These are phyloP conservation scores for Hemisphaericaspora subhashii DNA, from an alignment of 1,139 yeast species.

Conservation along the genomic window DNA sequence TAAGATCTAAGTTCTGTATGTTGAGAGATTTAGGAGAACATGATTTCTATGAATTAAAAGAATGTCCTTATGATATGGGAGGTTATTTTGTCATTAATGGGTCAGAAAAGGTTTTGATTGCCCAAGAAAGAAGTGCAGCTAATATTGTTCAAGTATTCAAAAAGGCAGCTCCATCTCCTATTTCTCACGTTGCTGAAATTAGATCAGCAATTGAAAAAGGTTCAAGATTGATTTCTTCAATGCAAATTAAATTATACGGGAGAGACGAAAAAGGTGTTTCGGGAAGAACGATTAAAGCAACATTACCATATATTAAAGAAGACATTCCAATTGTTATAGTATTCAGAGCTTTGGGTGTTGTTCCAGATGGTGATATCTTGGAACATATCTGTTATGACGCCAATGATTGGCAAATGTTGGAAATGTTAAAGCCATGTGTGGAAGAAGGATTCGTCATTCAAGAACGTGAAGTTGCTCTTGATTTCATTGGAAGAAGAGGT, in stretches of 20 bases:
- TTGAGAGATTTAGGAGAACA: slow-evolving; percentile 90
- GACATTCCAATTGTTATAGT: slow-evolving; percentile 97
- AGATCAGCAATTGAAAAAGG: slow-evolving; percentile 97
- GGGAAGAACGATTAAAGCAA: slow-evolving; percentile 87
- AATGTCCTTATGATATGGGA: slow-evolving; percentile 99
- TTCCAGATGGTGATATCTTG: slow-evolving; percentile 97
- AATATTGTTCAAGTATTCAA: slow-evolving; percentile 97
- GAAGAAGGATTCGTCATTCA: slow-evolving; percentile 98
- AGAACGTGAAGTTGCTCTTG: slow-evolving; percentile 96
- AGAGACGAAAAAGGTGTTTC: slow-evolving; percentile 74
- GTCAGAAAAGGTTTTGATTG: slow-evolving; percentile 95
- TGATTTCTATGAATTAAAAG: slow-evolving; percentile 92
- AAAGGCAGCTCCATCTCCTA: slow-evolving; percentile 96
- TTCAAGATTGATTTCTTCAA: slow-evolving; percentile 86
- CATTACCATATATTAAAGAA: slow-evolving; percentile 92
- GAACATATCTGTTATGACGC: slow-evolving; percentile 98
- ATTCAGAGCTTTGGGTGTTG: slow-evolving; percentile 96
- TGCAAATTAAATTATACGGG: slow-evolving; percentile 91
- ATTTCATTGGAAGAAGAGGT: slow-evolving; percentile 98
- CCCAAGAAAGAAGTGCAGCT: slow-evolving; percentile 98
- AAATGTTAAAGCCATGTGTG: slow-evolving; percentile 97
- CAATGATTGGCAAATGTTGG: slow-evolving; percentile 99
- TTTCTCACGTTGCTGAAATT: slow-evolving; percentile 94
- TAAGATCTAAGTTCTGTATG: slow-evolving; percentile 94
- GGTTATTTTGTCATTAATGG: slow-evolving; percentile 98